Evolutionary conservation across 169 alveolate species (phyloP).

Genomic region (Amoebophrya sp.): DNA sequence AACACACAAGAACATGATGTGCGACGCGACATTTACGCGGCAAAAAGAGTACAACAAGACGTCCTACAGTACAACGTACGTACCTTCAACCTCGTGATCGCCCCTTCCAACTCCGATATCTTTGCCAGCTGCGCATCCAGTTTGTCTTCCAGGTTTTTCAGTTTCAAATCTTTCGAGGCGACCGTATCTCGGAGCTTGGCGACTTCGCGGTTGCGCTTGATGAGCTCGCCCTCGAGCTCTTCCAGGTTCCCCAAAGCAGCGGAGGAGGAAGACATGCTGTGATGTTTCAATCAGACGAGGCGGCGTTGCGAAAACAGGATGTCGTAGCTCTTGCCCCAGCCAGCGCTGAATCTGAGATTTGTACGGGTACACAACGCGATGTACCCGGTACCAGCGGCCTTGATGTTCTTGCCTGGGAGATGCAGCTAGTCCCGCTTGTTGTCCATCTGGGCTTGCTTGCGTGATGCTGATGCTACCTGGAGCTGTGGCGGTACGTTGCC

Average conservation of each 20-base stretch:
- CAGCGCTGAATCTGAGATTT: no score
- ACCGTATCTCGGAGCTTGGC: neutral
- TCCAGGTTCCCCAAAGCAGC: neutral
- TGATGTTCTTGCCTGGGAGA: no score
- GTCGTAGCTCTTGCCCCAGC: no score
- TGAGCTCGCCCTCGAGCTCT: neutral
- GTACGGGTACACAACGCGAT: no score
- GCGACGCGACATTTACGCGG: no score
- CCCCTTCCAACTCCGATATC: neutral
- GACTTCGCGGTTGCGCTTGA: constrained; percentile 22
- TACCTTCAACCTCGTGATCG: neutral
- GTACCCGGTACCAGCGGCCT: no score
- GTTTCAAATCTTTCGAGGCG: neutral
- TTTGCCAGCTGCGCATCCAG: neutral
- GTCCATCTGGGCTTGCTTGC: no score
- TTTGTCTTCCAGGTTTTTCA: neutral
- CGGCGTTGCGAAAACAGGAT: no score
- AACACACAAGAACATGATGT: neutral
- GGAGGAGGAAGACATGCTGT: neutral
- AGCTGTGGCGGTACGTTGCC: no score
- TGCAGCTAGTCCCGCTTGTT: no score
- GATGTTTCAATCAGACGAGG: no score
- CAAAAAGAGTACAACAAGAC: neutral
- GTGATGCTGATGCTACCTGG: no score
- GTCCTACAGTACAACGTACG: neutral